Conservation (phyloP, 2,329 filamentous ascomycete genomes). For the Ceratocystis diversiconidia region DNA sequence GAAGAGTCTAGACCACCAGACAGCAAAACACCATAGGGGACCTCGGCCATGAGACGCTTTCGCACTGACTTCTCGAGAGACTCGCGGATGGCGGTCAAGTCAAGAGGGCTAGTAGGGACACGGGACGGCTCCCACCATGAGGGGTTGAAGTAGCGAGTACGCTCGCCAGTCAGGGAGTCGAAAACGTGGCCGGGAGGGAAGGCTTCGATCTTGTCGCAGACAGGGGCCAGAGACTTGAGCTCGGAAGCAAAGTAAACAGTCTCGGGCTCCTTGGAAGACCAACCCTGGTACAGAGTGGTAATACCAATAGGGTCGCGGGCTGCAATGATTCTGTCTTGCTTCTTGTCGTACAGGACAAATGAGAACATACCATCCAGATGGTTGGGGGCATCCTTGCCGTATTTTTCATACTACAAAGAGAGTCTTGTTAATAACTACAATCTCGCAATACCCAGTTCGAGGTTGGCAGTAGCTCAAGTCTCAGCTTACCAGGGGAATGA, state of each 20-base stretch:
- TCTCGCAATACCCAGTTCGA: background rate
- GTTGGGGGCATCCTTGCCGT: conserved; percentile 83
- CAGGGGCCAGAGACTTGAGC: conserved; percentile 79
- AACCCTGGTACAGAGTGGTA: conserved; percentile 93
- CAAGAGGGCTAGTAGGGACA: conserved; percentile 65
- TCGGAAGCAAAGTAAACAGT: conserved; percentile 94
- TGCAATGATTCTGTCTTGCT: conserved; percentile 78
- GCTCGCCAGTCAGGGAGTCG: conserved; percentile 78
- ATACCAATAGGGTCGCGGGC: conserved; percentile 94
- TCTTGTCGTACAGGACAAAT: conserved; percentile 95
- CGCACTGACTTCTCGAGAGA: conserved; percentile 81
- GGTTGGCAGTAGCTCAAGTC: background rate
- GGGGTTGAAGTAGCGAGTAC: conserved; percentile 81
- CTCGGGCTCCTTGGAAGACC: conserved; percentile 66
- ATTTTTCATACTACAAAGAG: conserved; percentile 61
- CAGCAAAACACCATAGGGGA: conserved; percentile 88
- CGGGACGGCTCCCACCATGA: conserved; percentile 77
- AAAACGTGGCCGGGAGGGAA: conserved; percentile 95
- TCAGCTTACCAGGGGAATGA: conserved; percentile 77
- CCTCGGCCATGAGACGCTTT: conserved; percentile 97
- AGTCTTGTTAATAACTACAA: background rate
- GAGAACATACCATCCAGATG: conserved; percentile 99
- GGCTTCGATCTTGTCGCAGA: conserved; percentile 87
- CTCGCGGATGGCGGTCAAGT: conserved; percentile 68
- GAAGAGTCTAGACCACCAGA: conserved; percentile 94